Base-by-base conservation (phyloP, 331 rosid genomes). In the Acacia pycnantha region DNA sequence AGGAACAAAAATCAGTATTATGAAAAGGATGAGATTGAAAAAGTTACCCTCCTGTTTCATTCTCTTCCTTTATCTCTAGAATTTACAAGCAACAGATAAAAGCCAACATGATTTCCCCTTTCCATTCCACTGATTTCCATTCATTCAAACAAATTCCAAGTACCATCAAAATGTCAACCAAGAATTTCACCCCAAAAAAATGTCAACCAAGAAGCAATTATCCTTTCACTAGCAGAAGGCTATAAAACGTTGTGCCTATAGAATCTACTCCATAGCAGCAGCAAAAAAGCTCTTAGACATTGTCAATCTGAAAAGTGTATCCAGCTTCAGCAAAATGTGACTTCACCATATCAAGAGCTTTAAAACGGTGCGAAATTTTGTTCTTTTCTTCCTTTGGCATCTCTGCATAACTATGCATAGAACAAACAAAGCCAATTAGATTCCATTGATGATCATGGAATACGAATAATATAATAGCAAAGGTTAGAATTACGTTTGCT, bases 341-440 rank as follows among this genome's bases (percentile, higher is more conserved):
- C 86, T 96, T 93, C 80, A 96, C 97, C 82, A 87, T 83, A 6
- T 84, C 90, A 77, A 95, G 98, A 78, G 99, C 92, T 81, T 83
- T 91, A 64, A 0, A 92, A 59, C 97, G 97, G 85, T 96, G 98
- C 44, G 97, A 88, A 64, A 95, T 93, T 85, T 86, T 91, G 88
- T 93, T 95, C 89, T 95, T 95, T 78, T 93, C 99, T 83, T 92
- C 99, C 88, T 93, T 95, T 26, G 91, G 80, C 98, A 95, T 93
- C 86, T 95, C 97, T 18, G 98, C 99, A 83, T 93, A 95, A 47
- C 99, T 93, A 51, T 77, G 77, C 69, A 33, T 21, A 59, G 26
- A 43, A 51, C 67, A 81, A n/a, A 78, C 41, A 33, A 65, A 41
- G 65, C 14, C 76, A 33, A 41, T 85, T 68, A 85, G 84, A 41